These are phyloP conservation scores for Penicillium turbatum DNA, from an alignment of 495 filamentous ascomycete genomes.

Conservation along the genomic window DNA sequence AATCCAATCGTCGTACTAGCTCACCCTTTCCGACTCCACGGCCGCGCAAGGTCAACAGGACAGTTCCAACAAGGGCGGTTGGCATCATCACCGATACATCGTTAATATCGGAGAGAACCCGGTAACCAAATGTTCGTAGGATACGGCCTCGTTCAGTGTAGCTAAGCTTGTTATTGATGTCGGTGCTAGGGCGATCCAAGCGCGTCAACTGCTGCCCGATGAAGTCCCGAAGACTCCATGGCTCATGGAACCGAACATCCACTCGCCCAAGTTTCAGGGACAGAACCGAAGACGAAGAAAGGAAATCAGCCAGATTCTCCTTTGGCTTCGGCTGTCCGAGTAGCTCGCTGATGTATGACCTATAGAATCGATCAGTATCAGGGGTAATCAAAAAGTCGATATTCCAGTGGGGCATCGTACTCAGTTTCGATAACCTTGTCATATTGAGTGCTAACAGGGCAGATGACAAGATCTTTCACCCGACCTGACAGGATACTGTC, in stretches of 20 bases:
- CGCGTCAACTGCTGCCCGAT: constrained; percentile 65
- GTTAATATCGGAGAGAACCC: constrained; percentile 90
- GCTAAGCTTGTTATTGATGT: constrained; percentile 37
- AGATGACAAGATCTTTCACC: constrained; percentile 85
- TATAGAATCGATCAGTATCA: constrained; percentile 17
- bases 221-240: constrained; percentile 83
- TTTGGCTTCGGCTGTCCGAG: constrained; percentile 91
- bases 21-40: constrained; percentile 87
- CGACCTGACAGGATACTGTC: constrained; percentile 86
- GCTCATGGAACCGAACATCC: constrained; percentile 92
- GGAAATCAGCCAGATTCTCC: constrained; percentile 84
- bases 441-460: constrained; percentile 94
- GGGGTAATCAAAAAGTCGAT: not conserved
- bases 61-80: constrained; percentile 89
- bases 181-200: constrained; percentile 30
- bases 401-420: constrained; percentile 25
- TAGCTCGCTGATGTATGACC: constrained; percentile 88
- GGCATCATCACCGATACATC: constrained; percentile 96
- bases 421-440: constrained; percentile 98
- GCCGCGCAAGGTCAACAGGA: constrained; percentile 85
- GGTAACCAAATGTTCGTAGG: constrained; percentile 80
- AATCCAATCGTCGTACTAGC: constrained; percentile 80
- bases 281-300: constrained; percentile 82
- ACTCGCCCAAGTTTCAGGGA: constrained; percentile 86
- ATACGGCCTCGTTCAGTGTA: constrained; percentile 56